Percentiles rank a stretch among this genome's conserved stretches.
Evolutionary conservation across 2,329 filamentous ascomycete species (phyloP).

Genomic region (Ramularia collo-cygni): DNA sequence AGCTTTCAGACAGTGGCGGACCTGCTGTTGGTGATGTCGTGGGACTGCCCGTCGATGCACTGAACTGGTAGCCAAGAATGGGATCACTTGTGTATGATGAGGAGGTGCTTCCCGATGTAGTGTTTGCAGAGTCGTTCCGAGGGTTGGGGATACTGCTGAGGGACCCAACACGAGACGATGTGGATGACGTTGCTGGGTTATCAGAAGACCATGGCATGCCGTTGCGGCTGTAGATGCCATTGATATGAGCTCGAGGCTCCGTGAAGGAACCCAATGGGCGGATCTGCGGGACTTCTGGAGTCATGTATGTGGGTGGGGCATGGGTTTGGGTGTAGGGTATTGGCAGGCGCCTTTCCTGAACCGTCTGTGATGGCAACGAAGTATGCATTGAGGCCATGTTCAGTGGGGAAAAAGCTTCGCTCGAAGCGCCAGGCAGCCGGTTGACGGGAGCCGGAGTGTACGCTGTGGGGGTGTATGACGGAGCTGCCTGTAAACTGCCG

Average conservation of each 20-base stretch:
- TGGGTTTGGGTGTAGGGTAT: constrained; percentile 22
- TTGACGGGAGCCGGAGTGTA: constrained; percentile 12
- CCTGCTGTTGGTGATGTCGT: constrained; percentile 20
- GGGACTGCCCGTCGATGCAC: constrained; percentile 17
- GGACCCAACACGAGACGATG: constrained; percentile 10
- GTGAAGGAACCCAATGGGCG: constrained; percentile 20
- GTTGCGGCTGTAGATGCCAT: constrained; percentile 25
- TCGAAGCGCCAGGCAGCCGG: constrained; percentile 23
- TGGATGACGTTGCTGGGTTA: constrained; percentile 3
- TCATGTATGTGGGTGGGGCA: constrained; percentile 13
- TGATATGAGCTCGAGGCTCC: constrained; percentile 20
- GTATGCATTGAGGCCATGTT: constrained; percentile 30
- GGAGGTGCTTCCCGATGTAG: background rate
- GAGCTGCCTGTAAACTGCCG: constrained; percentile 20
- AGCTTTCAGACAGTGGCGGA: constrained; percentile 17
- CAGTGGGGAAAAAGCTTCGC: constrained; percentile 26
- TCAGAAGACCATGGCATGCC: constrained; percentile 26
- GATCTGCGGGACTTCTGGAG: constrained; percentile 19
- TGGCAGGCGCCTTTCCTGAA: constrained; percentile 27
- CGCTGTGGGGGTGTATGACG: constrained; percentile 7
- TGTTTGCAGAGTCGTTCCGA: constrained; percentile 5
- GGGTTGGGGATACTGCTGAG: constrained; percentile 4
- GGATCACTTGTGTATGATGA: background rate
- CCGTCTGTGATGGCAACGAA: constrained; percentile 27
- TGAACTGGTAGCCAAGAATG: constrained; percentile 26